A percentile compares a stretch with the other conserved stretches of the same genome.
Evolutionary conservation across 345 rosid genomes (phyloP).

Genomic region (Populus euphratica): DNA sequence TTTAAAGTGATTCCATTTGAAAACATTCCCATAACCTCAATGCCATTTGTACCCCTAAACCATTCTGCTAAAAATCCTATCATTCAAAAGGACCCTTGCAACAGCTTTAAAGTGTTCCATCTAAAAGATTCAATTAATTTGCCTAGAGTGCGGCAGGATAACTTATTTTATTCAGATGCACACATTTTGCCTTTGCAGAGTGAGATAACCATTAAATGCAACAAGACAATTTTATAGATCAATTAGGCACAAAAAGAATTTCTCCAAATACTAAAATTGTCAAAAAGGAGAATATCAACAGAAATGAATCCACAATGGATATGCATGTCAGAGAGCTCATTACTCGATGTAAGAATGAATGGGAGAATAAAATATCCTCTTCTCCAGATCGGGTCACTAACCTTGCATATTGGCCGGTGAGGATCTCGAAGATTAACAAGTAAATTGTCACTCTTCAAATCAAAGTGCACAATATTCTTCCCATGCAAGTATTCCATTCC

Average conservation of each 20-base stretch:
- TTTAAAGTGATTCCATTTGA: not conserved
- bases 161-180: not conserved
- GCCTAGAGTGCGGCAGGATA: not conserved
- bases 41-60: not conserved
- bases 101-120: not conserved
- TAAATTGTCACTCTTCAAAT: slow-evolving; percentile 70
- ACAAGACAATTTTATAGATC: not conserved
- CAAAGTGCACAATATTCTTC: slow-evolving; percentile 66
- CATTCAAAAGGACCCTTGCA: not conserved
- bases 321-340: not conserved
- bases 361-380: not conserved
- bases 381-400: slow-evolving; percentile 17
- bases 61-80: not conserved
- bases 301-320: not conserved
- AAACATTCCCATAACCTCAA: not conserved
- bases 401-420: slow-evolving; percentile 75
- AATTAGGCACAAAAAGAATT: not conserved
- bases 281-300: not conserved
- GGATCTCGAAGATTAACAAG: slow-evolving; percentile 72
- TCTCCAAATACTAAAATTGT: not conserved
- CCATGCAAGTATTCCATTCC: slow-evolving; percentile 78
- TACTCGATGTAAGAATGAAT: not conserved
- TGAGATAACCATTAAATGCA: not conserved
- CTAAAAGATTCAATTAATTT: not conserved
- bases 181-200: not conserved